These are phyloP conservation scores for Hypsizygus ulmarius DNA, from an alignment of 1,284 basidiomycete genomes.

Conservation along the genomic window DNA sequence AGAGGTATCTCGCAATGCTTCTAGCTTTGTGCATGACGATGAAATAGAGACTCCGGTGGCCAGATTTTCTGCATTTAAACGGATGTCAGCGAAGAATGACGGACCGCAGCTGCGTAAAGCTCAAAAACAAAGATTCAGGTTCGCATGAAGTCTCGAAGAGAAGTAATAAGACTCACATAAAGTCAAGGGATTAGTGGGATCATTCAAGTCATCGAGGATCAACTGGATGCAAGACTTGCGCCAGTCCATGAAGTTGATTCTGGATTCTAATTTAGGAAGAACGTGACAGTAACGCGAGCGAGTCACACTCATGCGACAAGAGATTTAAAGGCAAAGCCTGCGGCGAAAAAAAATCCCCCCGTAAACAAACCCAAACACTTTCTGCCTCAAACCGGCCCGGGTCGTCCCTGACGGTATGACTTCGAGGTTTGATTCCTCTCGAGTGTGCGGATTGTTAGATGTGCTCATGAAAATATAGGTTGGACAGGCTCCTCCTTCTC, in stretches of 20 bases:
- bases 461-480: constrained; percentile 41
- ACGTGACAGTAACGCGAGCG: constrained; percentile 18
- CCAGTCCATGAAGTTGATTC: constrained; percentile 13
- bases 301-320: constrained; percentile 22
- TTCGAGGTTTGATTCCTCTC: constrained; percentile 49
- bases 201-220: constrained; percentile 19
- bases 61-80: constrained; percentile 24
- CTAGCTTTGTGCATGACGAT: constrained; percentile 23
- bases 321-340: constrained; percentile 42
- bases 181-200: constrained; percentile 18
- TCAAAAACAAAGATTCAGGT: constrained; percentile 6
- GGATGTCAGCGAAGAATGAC: constrained; percentile 23
- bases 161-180: constrained; percentile 14
- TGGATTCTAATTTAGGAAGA: constrained; percentile 13
- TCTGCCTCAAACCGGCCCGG: constrained; percentile 34
- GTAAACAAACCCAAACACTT: constrained; percentile 43
- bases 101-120: constrained; percentile 22
- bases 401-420: constrained; percentile 48
- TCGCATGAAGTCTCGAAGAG: neutral
- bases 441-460: neutral
- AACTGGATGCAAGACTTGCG: constrained; percentile 16
- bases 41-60: constrained; percentile 15
- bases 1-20: constrained; percentile 33
- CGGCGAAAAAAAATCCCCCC: constrained; percentile 37
- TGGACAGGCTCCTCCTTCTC: constrained; percentile 89